These are phyloP conservation scores for Paramecium sonneborni DNA, from an alignment of 73 alveolate species.

Conservation along the genomic window DNA sequence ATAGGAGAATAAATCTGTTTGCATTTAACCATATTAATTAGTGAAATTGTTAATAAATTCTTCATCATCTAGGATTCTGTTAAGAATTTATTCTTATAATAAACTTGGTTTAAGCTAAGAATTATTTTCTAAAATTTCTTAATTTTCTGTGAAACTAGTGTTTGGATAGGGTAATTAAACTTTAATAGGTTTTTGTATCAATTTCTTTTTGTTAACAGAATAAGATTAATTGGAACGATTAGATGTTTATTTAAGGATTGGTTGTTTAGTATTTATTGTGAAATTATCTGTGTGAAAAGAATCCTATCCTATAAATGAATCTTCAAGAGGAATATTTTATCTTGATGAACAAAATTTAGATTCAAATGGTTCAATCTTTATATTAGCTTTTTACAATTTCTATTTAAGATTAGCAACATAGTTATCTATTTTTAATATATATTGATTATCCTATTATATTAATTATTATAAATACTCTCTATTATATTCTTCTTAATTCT, in stretches of 20 bases:
- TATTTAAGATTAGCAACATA: not conserved
- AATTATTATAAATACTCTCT: not conserved
- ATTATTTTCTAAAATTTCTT: not conserved
- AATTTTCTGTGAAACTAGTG: not conserved
- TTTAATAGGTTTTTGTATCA: not conserved
- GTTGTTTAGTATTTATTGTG: not conserved
- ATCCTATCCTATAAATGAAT: not conserved
- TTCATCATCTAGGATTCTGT: constrained; percentile 38
- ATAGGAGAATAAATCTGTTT: not conserved
- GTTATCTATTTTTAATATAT: not conserved
- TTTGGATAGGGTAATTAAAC: not conserved
- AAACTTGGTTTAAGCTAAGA: not conserved
- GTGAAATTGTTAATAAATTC: not conserved
- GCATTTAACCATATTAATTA: not conserved
- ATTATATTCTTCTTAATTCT: not conserved
- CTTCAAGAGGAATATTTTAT: not conserved
- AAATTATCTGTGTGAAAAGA: not conserved
- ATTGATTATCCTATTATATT: constrained; percentile 1
- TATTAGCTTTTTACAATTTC: not conserved
- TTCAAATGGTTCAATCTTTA: not conserved
- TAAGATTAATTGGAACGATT: not conserved
- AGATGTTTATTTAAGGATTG: not conserved
- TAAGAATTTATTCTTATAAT: constrained; percentile 40
- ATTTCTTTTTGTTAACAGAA: not conserved
- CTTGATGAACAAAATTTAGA: not conserved